Percentiles rank a stretch among this genome's conserved stretches.
These are phyloP conservation scores for Yamadazyma phyllophila DNA, from an alignment of 805 yeast species.

Conservation along the genomic window DNA sequence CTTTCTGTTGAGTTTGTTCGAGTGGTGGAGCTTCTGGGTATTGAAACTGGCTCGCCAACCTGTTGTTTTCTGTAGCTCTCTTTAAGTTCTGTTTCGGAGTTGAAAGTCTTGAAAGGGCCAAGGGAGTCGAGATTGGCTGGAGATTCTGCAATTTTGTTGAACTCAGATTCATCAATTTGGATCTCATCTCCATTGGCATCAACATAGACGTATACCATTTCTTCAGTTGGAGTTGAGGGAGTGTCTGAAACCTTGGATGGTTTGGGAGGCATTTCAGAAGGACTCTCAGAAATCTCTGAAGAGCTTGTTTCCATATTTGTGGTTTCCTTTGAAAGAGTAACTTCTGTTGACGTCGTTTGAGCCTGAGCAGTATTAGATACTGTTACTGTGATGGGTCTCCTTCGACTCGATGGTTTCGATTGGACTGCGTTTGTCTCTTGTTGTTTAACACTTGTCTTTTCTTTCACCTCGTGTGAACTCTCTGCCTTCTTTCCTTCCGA, in stretches of 20 bases:
- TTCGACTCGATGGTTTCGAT: too few relatives aligned
- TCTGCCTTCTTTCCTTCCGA: not conserved
- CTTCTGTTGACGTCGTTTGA: too few relatives aligned
- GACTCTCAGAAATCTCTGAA: not conserved
- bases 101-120: slow-evolving; percentile 15
- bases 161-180: not conserved
- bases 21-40: not conserved
- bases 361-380: too few relatives aligned
- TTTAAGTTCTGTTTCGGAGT: slow-evolving; percentile 11
- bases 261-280: not conserved
- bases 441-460: too few relatives aligned
- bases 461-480: too few relatives aligned
- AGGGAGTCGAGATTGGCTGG: not conserved
- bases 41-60: not conserved
- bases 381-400: too few relatives aligned
- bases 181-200: slow-evolving; percentile 9
- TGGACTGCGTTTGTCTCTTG: too few relatives aligned
- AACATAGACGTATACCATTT: slow-evolving; percentile 9
- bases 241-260: not conserved
- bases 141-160: not conserved
- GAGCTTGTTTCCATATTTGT: too few relatives aligned
- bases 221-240: not conserved
- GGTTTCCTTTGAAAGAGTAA: too few relatives aligned
- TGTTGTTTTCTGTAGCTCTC: slow-evolving; percentile 15
- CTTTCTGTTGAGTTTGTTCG: too few relatives aligned